Base-by-base conservation (phyloP, 1,284 basidiomycete species). In the Leccinum angustisporum region DNA sequence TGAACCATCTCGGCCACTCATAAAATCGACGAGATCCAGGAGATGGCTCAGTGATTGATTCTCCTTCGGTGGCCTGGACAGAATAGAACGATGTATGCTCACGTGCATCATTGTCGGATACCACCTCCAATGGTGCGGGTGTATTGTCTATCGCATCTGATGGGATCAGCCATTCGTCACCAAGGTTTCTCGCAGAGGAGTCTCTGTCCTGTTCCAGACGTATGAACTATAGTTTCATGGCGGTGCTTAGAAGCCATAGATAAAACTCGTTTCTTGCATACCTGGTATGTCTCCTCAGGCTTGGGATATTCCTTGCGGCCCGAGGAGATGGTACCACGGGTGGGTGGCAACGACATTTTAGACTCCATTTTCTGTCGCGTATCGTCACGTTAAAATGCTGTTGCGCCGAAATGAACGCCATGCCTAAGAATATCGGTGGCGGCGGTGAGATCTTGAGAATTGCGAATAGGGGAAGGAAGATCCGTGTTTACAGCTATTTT, bases 361-460 rank as follows among this genome's bases (percentile, higher is more conserved):
- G 14, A 34, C 1, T 13, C 33, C 33, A 34, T 34, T 34, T 5
- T 34, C 33, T 34, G 33, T 34, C 33, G 5, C 5, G 33, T 34
- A 11, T 34, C 33, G 33, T 34, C 33, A 34, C 11, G 33, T 34
- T 5, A 34, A 34, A 34, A 34, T 34, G 11, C 0, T 34, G 2
- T 34, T 2, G 33, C 33, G 30, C 8, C 25, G n/a, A 11, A 46
- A 34, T 21, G n/a, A 43, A 51, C 16, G 1, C 13, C 57, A 9
- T 65, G 67, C 66, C 65, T 60, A 40, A 16, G 5, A 18, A 21
- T n/a, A 31, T 34, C 16, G 40, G n/a, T 25, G 7, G 34, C 30
- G 21, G 18, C n/a, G 53, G 14, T 52, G 50, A 10, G 27, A 27
- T 27, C 27, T 27, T 27, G 27, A 27, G n/a, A 7, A 18, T 58